Base-by-base conservation (phyloP, 805 yeast genomes). In the Nakazawaea pomicola region DNA sequence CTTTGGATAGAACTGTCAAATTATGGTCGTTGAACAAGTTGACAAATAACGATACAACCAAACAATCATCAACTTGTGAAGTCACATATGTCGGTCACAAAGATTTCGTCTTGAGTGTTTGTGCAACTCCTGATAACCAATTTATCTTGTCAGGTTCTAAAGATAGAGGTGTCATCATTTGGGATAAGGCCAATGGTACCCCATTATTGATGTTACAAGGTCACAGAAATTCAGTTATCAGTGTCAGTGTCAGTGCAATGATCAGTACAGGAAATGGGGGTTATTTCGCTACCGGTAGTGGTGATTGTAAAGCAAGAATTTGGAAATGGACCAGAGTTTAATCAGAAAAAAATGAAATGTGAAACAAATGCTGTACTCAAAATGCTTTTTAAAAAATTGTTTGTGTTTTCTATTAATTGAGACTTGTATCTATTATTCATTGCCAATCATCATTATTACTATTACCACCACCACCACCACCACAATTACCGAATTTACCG, bases 161-260 rank as follows among this genome's bases (percentile, higher is more conserved):
- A 63, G 99, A 91, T 68, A 82, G 97, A 55, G 96, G 97, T 40
- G 96, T 91, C 41, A 84, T 90, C 48, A 84, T 91, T 69, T 91
- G 99, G 99, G 96, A 91, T 60, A 90, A 90, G 53, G 69, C 72
- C 34, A 78, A 90, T 11, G 96, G 96, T 48, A 90, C 87, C 62
- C 95, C 96, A 40, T 78, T 88, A 62, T 73, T 91, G 57, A 88
- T 90, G 96, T 74, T 93, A 54, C 97, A 89, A 68, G 98, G 98
- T 27, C 98, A 91, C 63, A 80, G 93, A 60, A 91, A 91, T 68
- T 85, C 95, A 8, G 98, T 93, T 36, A 91, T 91, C 52, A 81
- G 91, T 41, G 98, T 91, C 29, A 88, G 95, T 36, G 96, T 93
- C 17, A 80, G 93, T 18, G 88, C 89, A 51, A 80, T 79, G 47